These are phyloP conservation scores for Aschersonia sp. DNA, from an alignment of 2,329 filamentous ascomycete species.

Conservation along the genomic window DNA sequence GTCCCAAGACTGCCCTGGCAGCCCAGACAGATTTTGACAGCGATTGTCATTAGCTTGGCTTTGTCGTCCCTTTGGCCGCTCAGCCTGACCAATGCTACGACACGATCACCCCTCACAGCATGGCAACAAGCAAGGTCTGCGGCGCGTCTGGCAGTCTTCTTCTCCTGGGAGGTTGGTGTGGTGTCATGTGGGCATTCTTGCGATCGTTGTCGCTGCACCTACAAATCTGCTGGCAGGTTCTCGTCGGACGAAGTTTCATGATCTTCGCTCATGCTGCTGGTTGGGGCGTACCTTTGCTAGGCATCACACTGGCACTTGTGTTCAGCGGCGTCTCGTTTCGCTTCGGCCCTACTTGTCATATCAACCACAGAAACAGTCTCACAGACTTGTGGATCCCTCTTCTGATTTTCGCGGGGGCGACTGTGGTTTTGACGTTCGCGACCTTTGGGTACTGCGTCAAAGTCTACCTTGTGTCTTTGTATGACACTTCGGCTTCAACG, in stretches of 20 bases:
- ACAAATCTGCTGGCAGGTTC: conserved; percentile 94
- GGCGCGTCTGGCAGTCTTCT: conserved; percentile 80
- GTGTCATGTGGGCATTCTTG: conserved; percentile 82
- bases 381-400: conserved; percentile 84
- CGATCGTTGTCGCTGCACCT: conserved; percentile 85
- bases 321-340: conserved; percentile 89
- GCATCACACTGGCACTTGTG: conserved; percentile 61
- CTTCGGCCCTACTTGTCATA: conserved; percentile 83
- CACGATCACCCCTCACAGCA: conserved; percentile 83
- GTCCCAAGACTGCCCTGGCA: not conserved
- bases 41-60: conserved; percentile 50
- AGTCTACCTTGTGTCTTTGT: conserved; percentile 76
- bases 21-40: conserved; percentile 7
- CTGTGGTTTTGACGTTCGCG: conserved; percentile 66
- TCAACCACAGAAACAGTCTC: conserved; percentile 78
- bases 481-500: conserved; percentile 57
- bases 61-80: conserved; percentile 73
- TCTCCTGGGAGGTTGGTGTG: conserved; percentile 72
- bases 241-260: conserved; percentile 82
- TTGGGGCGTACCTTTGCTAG: conserved; percentile 70
- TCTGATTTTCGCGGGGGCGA: conserved; percentile 60
- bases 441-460: conserved; percentile 92
- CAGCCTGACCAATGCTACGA: conserved; percentile 76
- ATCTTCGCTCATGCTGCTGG: conserved; percentile 66
- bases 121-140: conserved; percentile 69